These are phyloP conservation scores for Cyclotella kingstonii DNA, from an alignment of 108 stramenopile genomes.

Conservation along the genomic window DNA sequence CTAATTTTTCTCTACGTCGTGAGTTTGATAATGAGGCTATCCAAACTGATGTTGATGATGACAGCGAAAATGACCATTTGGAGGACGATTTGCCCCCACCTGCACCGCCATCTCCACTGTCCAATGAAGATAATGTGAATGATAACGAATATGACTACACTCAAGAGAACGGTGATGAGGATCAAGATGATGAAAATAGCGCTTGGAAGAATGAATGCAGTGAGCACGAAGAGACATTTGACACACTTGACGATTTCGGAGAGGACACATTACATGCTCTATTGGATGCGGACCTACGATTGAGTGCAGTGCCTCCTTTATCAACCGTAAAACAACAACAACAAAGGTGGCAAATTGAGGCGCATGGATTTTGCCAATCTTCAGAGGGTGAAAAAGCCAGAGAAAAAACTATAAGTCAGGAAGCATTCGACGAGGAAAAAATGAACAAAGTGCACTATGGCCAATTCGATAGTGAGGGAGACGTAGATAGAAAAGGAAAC, in stretches of 20 bases:
- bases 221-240: slow-evolving; percentile 9
- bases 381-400: background rate
- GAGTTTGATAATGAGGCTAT: slow-evolving; percentile 7
- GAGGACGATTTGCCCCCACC: slow-evolving; percentile 14
- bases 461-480: background rate
- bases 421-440: background rate
- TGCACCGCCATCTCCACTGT: background rate
- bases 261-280: slow-evolving; percentile 38
- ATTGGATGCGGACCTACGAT: slow-evolving; percentile 33
- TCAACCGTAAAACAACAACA: background rate
- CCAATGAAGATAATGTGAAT: background rate
- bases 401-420: background rate
- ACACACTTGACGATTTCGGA: slow-evolving; percentile 23
- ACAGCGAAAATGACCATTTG: background rate
- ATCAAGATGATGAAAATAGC: background rate
- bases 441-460: background rate
- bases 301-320: slow-evolving; percentile 19
- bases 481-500: background rate
- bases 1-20: background rate
- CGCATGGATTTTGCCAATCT: too few species aligned
- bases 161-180: background rate
- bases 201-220: background rate
- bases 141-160: background rate
- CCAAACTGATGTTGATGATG: background rate
- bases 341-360: background rate